Base-by-base conservation (phyloP, 768 basidiomycete species). In the Termitomyces sp. region DNA sequence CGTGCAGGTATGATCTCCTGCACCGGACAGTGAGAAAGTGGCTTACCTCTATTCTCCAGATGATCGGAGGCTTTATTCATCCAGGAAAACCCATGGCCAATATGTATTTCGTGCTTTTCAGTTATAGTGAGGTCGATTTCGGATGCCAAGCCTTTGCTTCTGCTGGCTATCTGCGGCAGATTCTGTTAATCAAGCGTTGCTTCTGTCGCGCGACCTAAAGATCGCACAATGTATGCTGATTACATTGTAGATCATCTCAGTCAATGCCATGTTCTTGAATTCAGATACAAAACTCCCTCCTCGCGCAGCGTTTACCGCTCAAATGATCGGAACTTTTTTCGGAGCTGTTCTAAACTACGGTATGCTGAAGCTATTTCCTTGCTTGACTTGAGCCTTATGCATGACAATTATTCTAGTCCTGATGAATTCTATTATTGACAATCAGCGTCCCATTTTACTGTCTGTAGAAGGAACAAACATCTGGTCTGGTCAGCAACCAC, bases 31-130 rank as follows among this genome's bases (percentile, higher is more conserved):
- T n/a, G n/a, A n/a, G n/a, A n/a, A 10, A n/a, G n/a, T 10, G 9
- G 30, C 22, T 66, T 64, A 68, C 69, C 65, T 66, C 67, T 53
- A 71, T 21, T 58, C 64, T 69, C 59, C 69, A 82, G 76, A 83
- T 83, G 80, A 77, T 82, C 19, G 80, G 78, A n/a, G 79, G 78
- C 3, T 77, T 76, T 34, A 71, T 83, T 28, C 77, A 79, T 61
- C 80, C 83, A 7, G 82, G 83, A 22, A 80, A 79, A 59, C 83
- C 83, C 1, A 79, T 84, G 54, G 83, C 84, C n/a, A 87, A 86
- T 65, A 81, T 87, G 71, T 85, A 84, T 65, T 78, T 79, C 55
- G 70, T 77, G 43, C 66, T 82, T 41, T 79, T 71, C 61, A 70
- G 79, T 48, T 78, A 77, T 59, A 77, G 77, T 77, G 35, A 64